Evolutionary conservation across 1,139 yeast species (phyloP), one percentile per base, ranked within the genome.

Genomic region (Candida frijolesensis): DNA sequence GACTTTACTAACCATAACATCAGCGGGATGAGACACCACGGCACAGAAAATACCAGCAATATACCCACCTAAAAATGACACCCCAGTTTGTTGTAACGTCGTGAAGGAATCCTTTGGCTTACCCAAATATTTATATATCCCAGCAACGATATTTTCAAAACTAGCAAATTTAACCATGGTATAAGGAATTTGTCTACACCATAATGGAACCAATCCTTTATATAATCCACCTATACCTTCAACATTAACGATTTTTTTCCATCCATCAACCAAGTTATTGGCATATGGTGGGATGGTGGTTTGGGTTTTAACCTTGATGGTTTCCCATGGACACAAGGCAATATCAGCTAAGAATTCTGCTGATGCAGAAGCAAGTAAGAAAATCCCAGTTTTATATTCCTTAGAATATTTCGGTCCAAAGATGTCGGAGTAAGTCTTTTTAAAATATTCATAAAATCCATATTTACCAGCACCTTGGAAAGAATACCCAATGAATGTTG

Each of bases 1-100:
- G 62, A 92, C 82, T 79, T 91, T 89, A 49, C 96, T 89, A 37
- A 92, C 97, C 96, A 92, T 86, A 43, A 91, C 97, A 71, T 92
- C 98, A 39, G 97, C 97, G 42, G 98, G 98, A 70, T 92, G 97
- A 22, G 97, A 91, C 16, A 90, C 95, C 50, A 87, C 73, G 22
- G 97, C 97, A 78, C 97, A 91, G 75, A 90, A 83, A 53, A 92
- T 85, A 84, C 97, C 98, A 29, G 97, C 98, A 68, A 91, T 83
- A 75, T 91, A 91, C 70, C 98, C 97, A 70, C 96, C 96, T 51
- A 84, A 77, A 76, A 92, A 92, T 29, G 96, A 89, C 44, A 92
- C 96, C 53, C 96, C 96, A 35, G 97, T 92, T 73, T 92, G 97
- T 65, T 87, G 87, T 48, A 60, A 54, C 35, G 80, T 66, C 49